Evolutionary conservation across 257 asterid genomes (phyloP), one percentile per base, ranked within the genome.

Genomic region (Solanum rostratum): DNA sequence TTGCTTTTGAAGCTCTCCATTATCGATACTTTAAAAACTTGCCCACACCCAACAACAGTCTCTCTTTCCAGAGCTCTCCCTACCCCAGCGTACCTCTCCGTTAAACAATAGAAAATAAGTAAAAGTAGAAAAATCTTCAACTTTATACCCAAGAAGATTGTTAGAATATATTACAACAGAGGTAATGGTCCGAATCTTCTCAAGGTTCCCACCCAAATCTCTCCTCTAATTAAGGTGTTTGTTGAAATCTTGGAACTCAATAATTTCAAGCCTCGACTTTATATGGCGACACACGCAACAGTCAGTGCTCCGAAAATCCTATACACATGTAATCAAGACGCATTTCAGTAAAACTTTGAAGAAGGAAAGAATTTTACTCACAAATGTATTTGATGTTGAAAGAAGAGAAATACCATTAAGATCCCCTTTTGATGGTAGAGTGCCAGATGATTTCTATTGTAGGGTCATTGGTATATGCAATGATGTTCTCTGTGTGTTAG

Each of bases 381-480:
- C 10, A 55, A 60, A 85, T 66, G 41, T 43, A 24, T 27, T 41
- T 54, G n/a, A 22, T 50, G 39, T 41, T 39, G 46, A 81, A 24
- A 74, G 33, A 39, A n/a, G n/a, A n/a, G 68, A 19, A 18, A 39
- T 62, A 20, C 46, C n/a, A 80, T 39, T 69, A 53, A 43, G 50
- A 39, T 69, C 83, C 46, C 87, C 85, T 18, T n/a, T 85, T 81
- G 16, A n/a, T 27, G 9, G 59, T n/a, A n/a, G n/a, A n/a, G n/a
- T 87, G 13, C 82, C 57, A 14, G 55, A 62, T 84, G 80, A 90
- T 62, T 27, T 62, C 2, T 62, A 62, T 65, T 84, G 63, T 70
- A 60, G 89, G 29, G 74, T 89, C 10, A 88, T 89, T 10, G 90
- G 89, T 39, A 82, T 59, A 12, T 84, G 86, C 87, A 87, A 90